phyloP scores from a whole-genome alignment of 805 yeast species.

The Zygotorulaspora sp. region DNA sequence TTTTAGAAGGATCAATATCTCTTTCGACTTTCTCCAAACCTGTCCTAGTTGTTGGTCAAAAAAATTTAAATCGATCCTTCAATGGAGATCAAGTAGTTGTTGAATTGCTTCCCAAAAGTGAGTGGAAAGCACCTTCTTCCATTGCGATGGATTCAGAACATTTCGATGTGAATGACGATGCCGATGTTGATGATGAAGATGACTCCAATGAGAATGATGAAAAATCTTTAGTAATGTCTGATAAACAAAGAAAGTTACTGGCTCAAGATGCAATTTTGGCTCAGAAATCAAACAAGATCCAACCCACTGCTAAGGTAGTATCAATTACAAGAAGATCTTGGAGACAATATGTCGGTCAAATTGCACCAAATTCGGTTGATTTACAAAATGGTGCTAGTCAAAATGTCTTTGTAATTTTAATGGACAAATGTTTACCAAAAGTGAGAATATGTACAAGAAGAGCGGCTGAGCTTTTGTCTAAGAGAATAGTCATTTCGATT shows the following conservation, averaged over 20 bases:
- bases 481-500: slow-evolving; percentile 86
- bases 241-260: slow-evolving; percentile 50
- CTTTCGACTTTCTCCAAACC: slow-evolving; percentile 75
- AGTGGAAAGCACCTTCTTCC: slow-evolving; percentile 85
- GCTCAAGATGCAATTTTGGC: slow-evolving; percentile 73
- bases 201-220: slow-evolving; percentile 51
- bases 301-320: slow-evolving; percentile 93
- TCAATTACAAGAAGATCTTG: slow-evolving; percentile 86
- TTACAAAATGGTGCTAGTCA: slow-evolving; percentile 58
- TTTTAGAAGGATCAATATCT: slow-evolving; percentile 78
- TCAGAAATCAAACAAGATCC: slow-evolving; percentile 49
- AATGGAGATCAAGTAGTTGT: slow-evolving; percentile 90
- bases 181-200: slow-evolving; percentile 46
- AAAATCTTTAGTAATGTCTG: slow-evolving; percentile 43
- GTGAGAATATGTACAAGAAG: slow-evolving; percentile 84
- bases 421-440: slow-evolving; percentile 87
- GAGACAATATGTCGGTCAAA: slow-evolving; percentile 94
- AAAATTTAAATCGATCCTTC: slow-evolving; percentile 82
- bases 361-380: slow-evolving; percentile 71
- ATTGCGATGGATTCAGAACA: slow-evolving; percentile 73
- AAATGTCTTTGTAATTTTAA: slow-evolving; percentile 75
- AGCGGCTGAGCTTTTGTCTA: slow-evolving; percentile 74
- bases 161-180: slow-evolving; percentile 54
- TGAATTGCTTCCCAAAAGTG: slow-evolving; percentile 75
- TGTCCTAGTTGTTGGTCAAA: slow-evolving; percentile 73